phyloP scores from a whole-genome alignment of 1,284 basidiomycete species.

The Tilletia walkeri region DNA sequence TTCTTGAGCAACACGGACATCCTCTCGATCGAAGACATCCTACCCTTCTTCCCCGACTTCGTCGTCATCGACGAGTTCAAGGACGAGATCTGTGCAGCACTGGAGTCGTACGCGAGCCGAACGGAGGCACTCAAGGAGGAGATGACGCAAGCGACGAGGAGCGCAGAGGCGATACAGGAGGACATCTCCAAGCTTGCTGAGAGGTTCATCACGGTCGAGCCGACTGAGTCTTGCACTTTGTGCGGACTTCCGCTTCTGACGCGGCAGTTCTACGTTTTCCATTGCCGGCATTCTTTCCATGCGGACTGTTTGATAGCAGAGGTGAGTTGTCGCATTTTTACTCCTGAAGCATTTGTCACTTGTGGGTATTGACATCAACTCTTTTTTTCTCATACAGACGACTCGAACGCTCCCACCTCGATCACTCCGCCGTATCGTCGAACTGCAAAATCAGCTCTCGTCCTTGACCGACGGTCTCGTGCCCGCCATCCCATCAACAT shows the following conservation, averaged over 20 bases:
- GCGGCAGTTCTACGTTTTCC: constrained; percentile 96
- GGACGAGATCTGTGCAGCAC: constrained; percentile 91
- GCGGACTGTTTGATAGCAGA: constrained; percentile 54
- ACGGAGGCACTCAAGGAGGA: constrained; percentile 87
- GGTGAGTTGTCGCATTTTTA: constrained; percentile 24
- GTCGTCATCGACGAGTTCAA: constrained; percentile 99
- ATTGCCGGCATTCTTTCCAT: constrained; percentile 80
- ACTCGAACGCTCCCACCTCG: constrained; percentile 45
- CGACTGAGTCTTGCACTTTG: constrained; percentile 77
- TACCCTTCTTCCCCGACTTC: constrained; percentile 99
- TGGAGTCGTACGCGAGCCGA: constrained; percentile 88
- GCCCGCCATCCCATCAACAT: constrained; percentile 25
- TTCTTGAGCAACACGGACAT: constrained; percentile 91
- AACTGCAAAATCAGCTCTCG: constrained; percentile 41
- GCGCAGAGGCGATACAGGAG: constrained; percentile 86
- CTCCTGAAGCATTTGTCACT: too few species aligned
- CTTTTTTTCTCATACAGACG: constrained; percentile 15
- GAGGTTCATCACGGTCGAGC: constrained; percentile 90
- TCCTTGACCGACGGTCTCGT: constrained; percentile 24
- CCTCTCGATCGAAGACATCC: constrained; percentile 95
- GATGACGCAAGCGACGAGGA: constrained; percentile 91
- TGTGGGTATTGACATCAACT: background rate
- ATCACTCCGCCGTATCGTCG: constrained; percentile 45
- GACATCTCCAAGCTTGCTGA: constrained; percentile 82
- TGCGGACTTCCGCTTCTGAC: constrained; percentile 75